Base-by-base conservation (phyloP, 192 early-diverging fungal species). In the Coemansia sp. region DNA sequence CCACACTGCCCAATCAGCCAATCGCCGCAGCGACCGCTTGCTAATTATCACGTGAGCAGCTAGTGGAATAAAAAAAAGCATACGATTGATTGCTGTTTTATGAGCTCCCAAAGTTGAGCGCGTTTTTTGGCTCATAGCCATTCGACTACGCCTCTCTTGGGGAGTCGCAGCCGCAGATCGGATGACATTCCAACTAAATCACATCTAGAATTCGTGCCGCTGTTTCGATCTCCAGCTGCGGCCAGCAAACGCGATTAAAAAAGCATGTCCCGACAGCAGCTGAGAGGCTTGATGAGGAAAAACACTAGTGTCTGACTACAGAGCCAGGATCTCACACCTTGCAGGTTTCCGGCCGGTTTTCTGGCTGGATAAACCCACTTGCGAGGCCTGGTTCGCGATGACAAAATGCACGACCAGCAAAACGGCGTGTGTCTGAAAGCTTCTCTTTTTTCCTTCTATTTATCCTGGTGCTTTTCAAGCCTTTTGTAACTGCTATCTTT, bases 361-460 rank as follows among this genome's bases (percentile, higher is more conserved):
- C 39, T 53, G 54, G 57, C 39, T 7, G 57, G 72, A 45, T 20
- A 83, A 83, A 77, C 80, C 80, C 72, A 69, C 75, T 68, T 48
- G 66, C 65, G 61, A 68, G 71, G 55, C 75, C 68, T 59, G 69
- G 63, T n/a, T 77, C 80, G 75, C 69, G 80, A 74, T 55, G 80
- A 77, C 44, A 49, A 25, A 56, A n/a, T 61, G 32, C 69, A 68
- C 79, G 67, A 17, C 39, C 72, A 20, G 37, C 58, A 13, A 57
- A 53, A 51, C 56, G 65, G 48, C 68, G 80, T 71, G 80, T 77
- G 80, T 83, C 80, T 83, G 80, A 83, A 75, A 65, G 80, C 75
- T 39, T 16, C 5, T 8, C 11, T 22, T 53, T n/a, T n/a, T 49
- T 32, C 4, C 32, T 32, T 32, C 32, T 32, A 32, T 4, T 1